Percentiles rank a stretch among this genome's conserved stretches.
These are phyloP conservation scores for Cyclaneusma minus DNA, from an alignment of 2,329 filamentous ascomycete species.

Conservation along the genomic window DNA sequence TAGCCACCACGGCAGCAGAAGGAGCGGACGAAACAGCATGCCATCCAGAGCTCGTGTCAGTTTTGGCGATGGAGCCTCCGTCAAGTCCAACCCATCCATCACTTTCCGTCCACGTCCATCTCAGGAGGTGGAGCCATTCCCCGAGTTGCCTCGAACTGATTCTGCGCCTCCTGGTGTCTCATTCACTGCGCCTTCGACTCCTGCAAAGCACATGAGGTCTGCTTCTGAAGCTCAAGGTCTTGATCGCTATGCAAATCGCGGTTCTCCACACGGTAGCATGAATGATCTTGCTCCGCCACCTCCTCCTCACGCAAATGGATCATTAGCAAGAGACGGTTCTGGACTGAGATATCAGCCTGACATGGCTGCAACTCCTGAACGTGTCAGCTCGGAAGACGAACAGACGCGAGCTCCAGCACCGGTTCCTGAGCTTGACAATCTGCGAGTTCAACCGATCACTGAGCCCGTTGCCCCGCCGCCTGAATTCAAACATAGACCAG, in stretches of 20 bases:
- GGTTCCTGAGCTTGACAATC: constrained; percentile 34
- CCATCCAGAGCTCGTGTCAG: constrained; percentile 34
- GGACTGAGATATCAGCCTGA: constrained; percentile 26
- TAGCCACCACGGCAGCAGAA: constrained; percentile 39
- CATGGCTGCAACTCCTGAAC: constrained; percentile 31
- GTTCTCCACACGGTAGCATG: constrained; percentile 11
- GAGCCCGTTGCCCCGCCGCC: constrained; percentile 68
- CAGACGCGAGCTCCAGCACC: constrained; percentile 22
- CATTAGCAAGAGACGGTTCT: constrained; percentile 11
- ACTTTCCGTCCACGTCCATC: constrained; percentile 12
- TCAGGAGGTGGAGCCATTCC: constrained; percentile 4
- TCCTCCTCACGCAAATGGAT: constrained; percentile 12
- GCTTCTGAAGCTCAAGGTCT: constrained; percentile 16
- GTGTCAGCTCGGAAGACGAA: constrained; percentile 42
- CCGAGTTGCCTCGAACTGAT: constrained; percentile 25
- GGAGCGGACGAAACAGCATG: constrained; percentile 39
- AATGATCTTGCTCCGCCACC: constrained; percentile 12
- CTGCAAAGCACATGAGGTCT: constrained; percentile 14
- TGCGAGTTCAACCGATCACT: constrained; percentile 37
- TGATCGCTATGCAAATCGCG: constrained; percentile 11
- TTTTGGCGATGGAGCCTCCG: constrained; percentile 36
- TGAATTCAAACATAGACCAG: constrained; percentile 60
- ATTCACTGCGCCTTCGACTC: constrained; percentile 8
- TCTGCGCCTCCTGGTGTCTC: constrained; percentile 32
- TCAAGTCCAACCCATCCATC: constrained; percentile 34